Base-by-base conservation (phyloP, 1,284 basidiomycete genomes). In the Moniliophthora roreri region DNA sequence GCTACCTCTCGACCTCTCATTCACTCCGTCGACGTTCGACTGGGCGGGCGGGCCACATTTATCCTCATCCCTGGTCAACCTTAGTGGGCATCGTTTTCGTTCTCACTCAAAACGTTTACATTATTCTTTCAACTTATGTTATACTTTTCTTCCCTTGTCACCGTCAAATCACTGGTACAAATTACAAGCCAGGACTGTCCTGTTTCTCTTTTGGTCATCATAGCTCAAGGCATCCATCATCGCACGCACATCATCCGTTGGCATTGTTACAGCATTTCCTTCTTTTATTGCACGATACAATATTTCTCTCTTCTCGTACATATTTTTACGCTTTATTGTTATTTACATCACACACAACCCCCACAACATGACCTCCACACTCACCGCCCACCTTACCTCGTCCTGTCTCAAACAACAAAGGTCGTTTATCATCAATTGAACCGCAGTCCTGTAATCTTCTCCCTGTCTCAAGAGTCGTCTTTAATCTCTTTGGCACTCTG, bases 1-100 rank as follows among this genome's bases (percentile, higher is more conserved):
- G 52, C 48, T 57, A 68, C 64, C 64, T 59, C 60, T 47, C 61
- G 62, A 62, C 61, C 56, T 52, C 55, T 57, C 69, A 69, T 71
- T 71, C 72, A 68, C 62, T 61, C 66, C 63, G 49, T 61, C 58
- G 60, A 68, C 67, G 65, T 61, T 63, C 64, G 61, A 44, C 38
- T 18, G 26, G 23, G 39, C 32, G 11, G 28, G 28, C 28, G 28
- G 28, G 28, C 32, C 35, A 26, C 53, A 28, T 15, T 28, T 35
- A 41, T 58, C 58, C 55, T 52, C 60, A 48, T 61, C 52, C 40
- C 54, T 55, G 45, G 55, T 62, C 60, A 55, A 67, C 67, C 63
- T 65, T 60, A 59, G 58, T 63, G 60, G 60, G 64, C 61, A 63
- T 72, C 69, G 75, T 73, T 73, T 74, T 75, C 73, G 70, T 78